Conservation (phyloP, 148 eudicot species). For the Polygonum aviculare region DNA sequence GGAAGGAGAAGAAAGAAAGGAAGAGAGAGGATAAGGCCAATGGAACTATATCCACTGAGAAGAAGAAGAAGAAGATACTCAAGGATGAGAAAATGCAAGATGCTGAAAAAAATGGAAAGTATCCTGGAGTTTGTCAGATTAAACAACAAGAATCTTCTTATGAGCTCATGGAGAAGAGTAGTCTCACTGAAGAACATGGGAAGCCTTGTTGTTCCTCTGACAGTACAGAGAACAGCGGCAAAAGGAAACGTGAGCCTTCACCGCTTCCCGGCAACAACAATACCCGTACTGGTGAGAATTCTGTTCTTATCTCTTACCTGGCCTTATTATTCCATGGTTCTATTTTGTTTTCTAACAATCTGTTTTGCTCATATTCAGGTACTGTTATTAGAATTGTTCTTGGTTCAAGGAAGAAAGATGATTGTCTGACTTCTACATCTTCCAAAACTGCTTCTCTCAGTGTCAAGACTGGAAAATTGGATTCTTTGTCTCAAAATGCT, state of each 20-base stretch:
- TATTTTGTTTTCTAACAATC: neutral
- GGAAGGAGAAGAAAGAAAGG: constrained; percentile 23
- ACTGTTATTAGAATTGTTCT: constrained; percentile 45
- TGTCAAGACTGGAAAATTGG: neutral
- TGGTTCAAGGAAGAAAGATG: constrained; percentile 27
- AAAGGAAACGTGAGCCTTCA: constrained; percentile 40
- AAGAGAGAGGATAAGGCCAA: constrained; percentile 6
- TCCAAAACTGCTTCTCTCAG: neutral
- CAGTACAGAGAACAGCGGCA: constrained; percentile 55
- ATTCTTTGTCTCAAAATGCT: neutral
- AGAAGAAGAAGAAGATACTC: constrained; percentile 23
- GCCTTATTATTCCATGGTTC: neutral
- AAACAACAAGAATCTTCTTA: constrained; percentile 14
- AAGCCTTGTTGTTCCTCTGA: constrained; percentile 54
- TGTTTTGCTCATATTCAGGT: constrained; percentile 28
- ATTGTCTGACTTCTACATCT: constrained; percentile 11
- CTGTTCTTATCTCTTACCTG: neutral
- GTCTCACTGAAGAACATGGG: constrained; percentile 66
- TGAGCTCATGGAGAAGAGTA: constrained; percentile 50
- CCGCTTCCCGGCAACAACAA: constrained; percentile 14
- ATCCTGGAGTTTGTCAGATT: constrained; percentile 9
- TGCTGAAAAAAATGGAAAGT: constrained; percentile 2
- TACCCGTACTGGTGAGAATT: constrained; percentile 33
- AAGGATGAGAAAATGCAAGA: constrained; percentile 10
- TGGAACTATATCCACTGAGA: constrained; percentile 9